Percentiles rank a stretch among this genome's conserved stretches.
These are phyloP conservation scores for Xylariaceae sp. DNA, from an alignment of 2,329 filamentous ascomycete genomes.

Conservation along the genomic window DNA sequence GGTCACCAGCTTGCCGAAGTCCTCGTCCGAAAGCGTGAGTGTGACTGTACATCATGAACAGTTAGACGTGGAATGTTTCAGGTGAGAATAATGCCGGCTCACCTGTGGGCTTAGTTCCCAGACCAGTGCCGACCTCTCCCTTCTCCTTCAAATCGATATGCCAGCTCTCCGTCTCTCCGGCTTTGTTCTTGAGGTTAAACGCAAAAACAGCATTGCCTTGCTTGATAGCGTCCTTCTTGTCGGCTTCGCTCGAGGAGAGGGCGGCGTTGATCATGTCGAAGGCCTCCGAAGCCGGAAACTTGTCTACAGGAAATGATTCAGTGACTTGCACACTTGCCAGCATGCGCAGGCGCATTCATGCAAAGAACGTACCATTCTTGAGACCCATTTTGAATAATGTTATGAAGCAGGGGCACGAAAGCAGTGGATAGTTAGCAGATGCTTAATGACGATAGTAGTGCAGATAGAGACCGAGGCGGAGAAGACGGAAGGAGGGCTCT, in stretches of 20 bases:
- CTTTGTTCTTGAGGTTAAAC: slow-evolving; percentile 86
- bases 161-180: slow-evolving; percentile 80
- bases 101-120: slow-evolving; percentile 80
- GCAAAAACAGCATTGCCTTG: slow-evolving; percentile 82
- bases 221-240: slow-evolving; percentile 81
- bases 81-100: slow-evolving; percentile 24
- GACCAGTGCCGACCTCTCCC: slow-evolving; percentile 75
- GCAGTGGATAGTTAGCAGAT: not conserved
- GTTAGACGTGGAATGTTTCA: not conserved
- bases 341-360: too few species aligned
- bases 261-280: slow-evolving; percentile 83
- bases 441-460: not conserved
- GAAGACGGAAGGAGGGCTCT: slow-evolving; percentile 7
- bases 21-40: slow-evolving; percentile 75
- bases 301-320: slow-evolving; percentile 43
- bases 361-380: slow-evolving; percentile 58
- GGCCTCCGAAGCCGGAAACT: slow-evolving; percentile 84
- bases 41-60: slow-evolving; percentile 56
- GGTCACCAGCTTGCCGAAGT: slow-evolving; percentile 77
- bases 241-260: slow-evolving; percentile 64
- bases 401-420: too few species aligned
- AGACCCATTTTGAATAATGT: slow-evolving; percentile 57
- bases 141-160: slow-evolving; percentile 92
- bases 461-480: slow-evolving; percentile 1
- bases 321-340: too few species aligned